phyloP scores from a whole-genome alignment of 331 rosid genomes.

The Malus hybrid region DNA sequence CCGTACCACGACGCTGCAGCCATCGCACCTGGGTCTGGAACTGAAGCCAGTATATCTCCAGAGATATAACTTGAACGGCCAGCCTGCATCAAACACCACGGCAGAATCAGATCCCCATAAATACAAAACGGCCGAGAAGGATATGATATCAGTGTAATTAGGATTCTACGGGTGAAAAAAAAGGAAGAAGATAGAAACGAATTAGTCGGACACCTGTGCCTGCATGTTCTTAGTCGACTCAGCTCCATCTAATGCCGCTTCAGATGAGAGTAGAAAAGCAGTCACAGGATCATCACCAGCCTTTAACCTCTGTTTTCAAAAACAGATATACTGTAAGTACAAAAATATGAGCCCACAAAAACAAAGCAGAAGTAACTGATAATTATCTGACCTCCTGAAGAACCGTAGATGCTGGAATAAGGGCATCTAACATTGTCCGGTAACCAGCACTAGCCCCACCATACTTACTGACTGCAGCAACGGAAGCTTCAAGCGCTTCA shows the following conservation, averaged over 20 bases:
- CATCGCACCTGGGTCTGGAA: constrained; percentile 98
- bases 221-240: constrained; percentile 83
- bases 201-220: constrained; percentile 50
- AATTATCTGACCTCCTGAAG: constrained; percentile 62
- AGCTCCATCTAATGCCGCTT: constrained; percentile 77
- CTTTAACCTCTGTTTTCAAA: constrained; percentile 47
- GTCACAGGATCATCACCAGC: constrained; percentile 61
- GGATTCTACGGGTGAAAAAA: not conserved
- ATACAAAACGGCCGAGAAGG: not conserved
- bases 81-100: constrained; percentile 45
- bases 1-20: constrained; percentile 87
- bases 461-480: constrained; percentile 83
- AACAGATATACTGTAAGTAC: constrained; percentile 18
- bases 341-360: not conserved
- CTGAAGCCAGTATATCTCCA: constrained; percentile 53
- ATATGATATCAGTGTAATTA: not conserved
- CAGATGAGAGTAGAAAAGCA: constrained; percentile 77
- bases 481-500: constrained; percentile 69
- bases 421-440: constrained; percentile 91
- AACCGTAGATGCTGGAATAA: constrained; percentile 69
- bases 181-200: not conserved
- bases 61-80: constrained; percentile 76
- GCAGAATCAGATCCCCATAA: constrained; percentile 10
- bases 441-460: constrained; percentile 94
- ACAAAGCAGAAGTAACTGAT: constrained; percentile 3